A percentile compares a stretch with the other conserved stretches of the same genome.
phyloP scores from a whole-genome alignment of 345 rosid genomes.

The Eucalyptus dawsonii region DNA sequence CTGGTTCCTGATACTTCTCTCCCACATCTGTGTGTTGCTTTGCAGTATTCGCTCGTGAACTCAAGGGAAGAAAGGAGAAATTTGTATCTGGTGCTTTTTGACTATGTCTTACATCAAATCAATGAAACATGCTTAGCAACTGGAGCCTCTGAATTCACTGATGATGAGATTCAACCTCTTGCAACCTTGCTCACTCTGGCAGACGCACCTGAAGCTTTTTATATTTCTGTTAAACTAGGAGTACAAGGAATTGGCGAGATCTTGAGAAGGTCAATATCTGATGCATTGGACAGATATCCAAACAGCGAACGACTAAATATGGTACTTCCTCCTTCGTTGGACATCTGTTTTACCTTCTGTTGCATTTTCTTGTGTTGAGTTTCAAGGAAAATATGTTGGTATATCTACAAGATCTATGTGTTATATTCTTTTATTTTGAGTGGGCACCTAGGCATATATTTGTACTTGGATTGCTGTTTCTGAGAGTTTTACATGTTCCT shows the following conservation, averaged over 20 bases:
- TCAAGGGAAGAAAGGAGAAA: slow-evolving; percentile 88
- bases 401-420: not conserved
- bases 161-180: slow-evolving; percentile 82
- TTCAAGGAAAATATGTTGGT: not conserved
- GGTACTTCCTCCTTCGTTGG: slow-evolving; percentile 24
- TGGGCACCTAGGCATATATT: not conserved
- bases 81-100: slow-evolving; percentile 78
- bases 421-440: not conserved
- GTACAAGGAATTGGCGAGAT: slow-evolving; percentile 93
- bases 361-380: not conserved
- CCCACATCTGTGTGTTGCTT: not conserved
- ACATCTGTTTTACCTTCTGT: not conserved
- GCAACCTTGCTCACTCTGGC: slow-evolving; percentile 73
- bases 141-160: slow-evolving; percentile 75
- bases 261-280: slow-evolving; percentile 76
- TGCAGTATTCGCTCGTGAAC: slow-evolving; percentile 87
- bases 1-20: not conserved
- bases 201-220: slow-evolving; percentile 94
- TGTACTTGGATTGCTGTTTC: not conserved
- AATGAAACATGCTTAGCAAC: slow-evolving; percentile 65
- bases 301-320: slow-evolving; percentile 72
- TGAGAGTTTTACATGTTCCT: not conserved
- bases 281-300: slow-evolving; percentile 69
- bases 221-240: slow-evolving; percentile 90
- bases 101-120: slow-evolving; percentile 76